phyloP scores from a whole-genome alignment of 2,329 filamentous ascomycete genomes.

The Fusarium heterosporum region DNA sequence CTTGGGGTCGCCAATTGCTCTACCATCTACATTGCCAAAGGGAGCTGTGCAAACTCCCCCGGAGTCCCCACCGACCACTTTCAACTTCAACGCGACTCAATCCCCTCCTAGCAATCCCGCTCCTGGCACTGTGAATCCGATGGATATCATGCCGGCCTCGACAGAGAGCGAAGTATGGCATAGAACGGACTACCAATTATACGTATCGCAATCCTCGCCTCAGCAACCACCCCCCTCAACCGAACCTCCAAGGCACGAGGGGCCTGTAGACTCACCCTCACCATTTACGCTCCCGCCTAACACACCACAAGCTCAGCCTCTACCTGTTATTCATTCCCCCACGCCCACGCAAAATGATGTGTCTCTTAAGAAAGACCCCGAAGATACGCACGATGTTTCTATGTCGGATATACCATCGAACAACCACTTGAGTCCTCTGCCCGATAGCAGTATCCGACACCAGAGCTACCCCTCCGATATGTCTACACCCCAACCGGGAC shows the following conservation, averaged over 20 bases:
- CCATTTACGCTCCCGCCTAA: conserved; percentile 43
- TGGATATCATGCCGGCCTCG: conserved; percentile 63
- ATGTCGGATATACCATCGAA: conserved; percentile 46
- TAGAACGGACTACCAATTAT: conserved; percentile 53
- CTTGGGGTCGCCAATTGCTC: conserved; percentile 42
- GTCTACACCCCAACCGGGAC: conserved; percentile 56
- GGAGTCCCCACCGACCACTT: conserved; percentile 42
- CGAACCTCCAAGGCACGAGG: conserved; percentile 27
- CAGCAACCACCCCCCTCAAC: conserved; percentile 27
- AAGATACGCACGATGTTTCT: conserved; percentile 38
- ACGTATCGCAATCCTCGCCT: conserved; percentile 46
- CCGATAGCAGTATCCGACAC: conserved; percentile 45
- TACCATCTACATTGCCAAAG: conserved; percentile 32
- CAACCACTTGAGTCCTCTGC: conserved; percentile 42
- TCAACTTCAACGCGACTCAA: conserved; percentile 45
- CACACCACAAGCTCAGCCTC: conserved; percentile 33
- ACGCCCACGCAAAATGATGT: conserved; percentile 43
- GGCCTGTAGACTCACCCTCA: conserved; percentile 44
- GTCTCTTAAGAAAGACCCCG: conserved; percentile 31
- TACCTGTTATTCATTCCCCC: conserved; percentile 47
- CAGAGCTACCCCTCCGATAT: conserved; percentile 55
- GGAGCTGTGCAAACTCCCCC: conserved; percentile 43
- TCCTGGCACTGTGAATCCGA: conserved; percentile 64
- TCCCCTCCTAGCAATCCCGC: conserved; percentile 52
- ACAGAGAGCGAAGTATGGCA: conserved; percentile 55